Evolutionary conservation across 257 asterid genomes (phyloP).

Genomic region (Solanum etuberosum): DNA sequence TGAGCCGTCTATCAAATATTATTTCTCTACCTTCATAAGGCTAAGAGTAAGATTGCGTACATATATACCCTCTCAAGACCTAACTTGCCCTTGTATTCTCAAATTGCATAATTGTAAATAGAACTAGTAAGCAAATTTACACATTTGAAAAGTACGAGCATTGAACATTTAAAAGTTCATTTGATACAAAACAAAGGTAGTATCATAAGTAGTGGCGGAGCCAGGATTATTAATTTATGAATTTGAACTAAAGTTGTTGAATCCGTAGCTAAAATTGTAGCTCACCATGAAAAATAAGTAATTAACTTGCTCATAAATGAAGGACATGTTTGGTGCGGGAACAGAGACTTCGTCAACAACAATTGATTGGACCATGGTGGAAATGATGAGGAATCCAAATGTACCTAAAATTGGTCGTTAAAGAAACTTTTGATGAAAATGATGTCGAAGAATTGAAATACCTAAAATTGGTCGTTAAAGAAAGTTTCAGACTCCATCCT

Average conservation of each 20-base stretch:
- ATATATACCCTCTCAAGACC: too few relatives aligned
- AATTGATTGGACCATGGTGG: not conserved
- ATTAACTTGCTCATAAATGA: not conserved
- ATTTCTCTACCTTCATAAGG: not conserved
- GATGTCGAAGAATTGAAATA: not conserved
- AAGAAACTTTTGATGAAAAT: not conserved
- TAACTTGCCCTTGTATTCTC: too few relatives aligned
- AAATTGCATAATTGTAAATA: too few relatives aligned
- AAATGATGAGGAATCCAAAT: constrained; percentile 1
- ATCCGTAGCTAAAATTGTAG: fast-evolving
- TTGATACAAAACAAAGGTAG: too few relatives aligned
- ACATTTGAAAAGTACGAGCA: too few relatives aligned
- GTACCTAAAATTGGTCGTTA: too few relatives aligned
- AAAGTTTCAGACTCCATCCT: constrained; percentile 4
- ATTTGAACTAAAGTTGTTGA: not conserved
- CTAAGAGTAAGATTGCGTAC: not conserved
- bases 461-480: constrained; percentile 2
- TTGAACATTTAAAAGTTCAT: too few relatives aligned
- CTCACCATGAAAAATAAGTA: not conserved
- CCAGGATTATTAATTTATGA: too few relatives aligned
- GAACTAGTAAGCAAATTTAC: too few relatives aligned
- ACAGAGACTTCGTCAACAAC: constrained; percentile 4
- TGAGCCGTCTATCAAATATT: too few relatives aligned
- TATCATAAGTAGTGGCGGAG: too few relatives aligned
- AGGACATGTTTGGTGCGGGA: not conserved